Percentiles rank a stretch among this genome's conserved stretches.
Conservation (phyloP, 2,329 filamentous ascomycete genomes). For the Pseudogymnoascus sp. region DNA sequence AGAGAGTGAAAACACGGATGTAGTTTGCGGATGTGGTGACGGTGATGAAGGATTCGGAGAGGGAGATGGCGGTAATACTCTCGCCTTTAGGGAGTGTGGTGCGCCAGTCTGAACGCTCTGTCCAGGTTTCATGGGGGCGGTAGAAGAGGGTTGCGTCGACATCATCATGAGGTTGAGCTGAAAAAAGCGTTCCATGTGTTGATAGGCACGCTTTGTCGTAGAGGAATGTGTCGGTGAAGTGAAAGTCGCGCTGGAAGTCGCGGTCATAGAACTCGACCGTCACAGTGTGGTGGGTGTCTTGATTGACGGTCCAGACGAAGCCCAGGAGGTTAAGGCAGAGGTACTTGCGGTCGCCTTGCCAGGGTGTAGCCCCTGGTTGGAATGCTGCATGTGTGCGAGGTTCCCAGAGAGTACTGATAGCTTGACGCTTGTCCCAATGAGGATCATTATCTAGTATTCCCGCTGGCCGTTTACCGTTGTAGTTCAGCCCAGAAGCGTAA, state of each 20-base stretch:
- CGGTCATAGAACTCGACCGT: constrained; percentile 97
- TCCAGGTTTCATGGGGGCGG: constrained; percentile 95
- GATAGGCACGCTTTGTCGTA: constrained; percentile 95
- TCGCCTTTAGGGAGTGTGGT: constrained; percentile 84
- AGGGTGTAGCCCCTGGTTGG: constrained; percentile 90
- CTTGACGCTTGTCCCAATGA: constrained; percentile 35
- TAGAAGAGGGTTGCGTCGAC: constrained; percentile 81
- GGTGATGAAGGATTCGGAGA: constrained; percentile 85
- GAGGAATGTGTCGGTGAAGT: constrained; percentile 91
- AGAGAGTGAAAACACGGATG: constrained; percentile 85
- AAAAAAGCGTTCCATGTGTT: constrained; percentile 77
- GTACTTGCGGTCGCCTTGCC: constrained; percentile 90
- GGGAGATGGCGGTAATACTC: constrained; percentile 74
- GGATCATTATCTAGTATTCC: constrained; percentile 32
- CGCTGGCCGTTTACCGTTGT: constrained; percentile 58
- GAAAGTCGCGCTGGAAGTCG: constrained; percentile 84
- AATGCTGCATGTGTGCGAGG: constrained; percentile 75
- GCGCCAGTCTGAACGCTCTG: constrained; percentile 79
- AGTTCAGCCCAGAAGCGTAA: constrained; percentile 55
- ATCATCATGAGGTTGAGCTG: constrained; percentile 61
- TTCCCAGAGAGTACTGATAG: constrained; percentile 21
- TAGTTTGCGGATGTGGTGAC: constrained; percentile 83
- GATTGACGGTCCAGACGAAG: constrained; percentile 94
- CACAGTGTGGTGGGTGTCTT: constrained; percentile 86
- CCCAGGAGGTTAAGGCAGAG: constrained; percentile 88